Conservation (phyloP, 148 eudicot genomes). For the Talinum fruticosum region DNA sequence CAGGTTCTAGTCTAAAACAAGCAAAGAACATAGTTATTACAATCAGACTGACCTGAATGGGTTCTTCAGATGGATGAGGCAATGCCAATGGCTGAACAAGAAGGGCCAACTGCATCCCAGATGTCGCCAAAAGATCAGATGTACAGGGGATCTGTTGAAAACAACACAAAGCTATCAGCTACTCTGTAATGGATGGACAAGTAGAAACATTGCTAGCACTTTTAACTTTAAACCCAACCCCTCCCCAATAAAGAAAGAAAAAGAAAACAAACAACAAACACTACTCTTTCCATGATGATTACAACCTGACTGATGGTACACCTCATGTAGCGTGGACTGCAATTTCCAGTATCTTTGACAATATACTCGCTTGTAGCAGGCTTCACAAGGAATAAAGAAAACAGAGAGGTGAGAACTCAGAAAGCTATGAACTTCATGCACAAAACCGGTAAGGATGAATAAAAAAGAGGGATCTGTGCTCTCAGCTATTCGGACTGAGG, state of each 20-base stretch:
- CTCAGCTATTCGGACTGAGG: too few species aligned
- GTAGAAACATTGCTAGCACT: too few species aligned
- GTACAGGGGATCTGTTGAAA: constrained; percentile 81
- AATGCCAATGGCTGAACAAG: constrained; percentile 94
- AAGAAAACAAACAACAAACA: too few species aligned
- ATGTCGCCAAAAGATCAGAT: constrained; percentile 76
- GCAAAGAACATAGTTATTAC: too few species aligned
- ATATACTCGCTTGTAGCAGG: constrained; percentile 88
- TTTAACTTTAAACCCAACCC: too few species aligned
- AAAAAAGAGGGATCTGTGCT: background rate
- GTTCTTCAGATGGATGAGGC: constrained; percentile 95
- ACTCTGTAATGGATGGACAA: too few species aligned
- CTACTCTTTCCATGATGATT: too few species aligned
- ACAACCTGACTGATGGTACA: constrained; percentile 96
- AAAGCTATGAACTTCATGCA: too few species aligned
- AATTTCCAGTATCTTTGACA: constrained; percentile 90
- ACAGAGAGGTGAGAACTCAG: constrained; percentile 9
- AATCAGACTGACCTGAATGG: constrained; percentile 90
- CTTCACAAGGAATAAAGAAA: constrained; percentile 46
- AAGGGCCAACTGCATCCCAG: constrained; percentile 93
- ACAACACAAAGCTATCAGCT: too few species aligned
- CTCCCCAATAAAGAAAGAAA: too few species aligned
- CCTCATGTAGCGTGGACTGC: constrained; percentile 96
- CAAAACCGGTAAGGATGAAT: background rate
- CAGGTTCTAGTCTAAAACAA: too few species aligned